Percentiles rank a stretch among this genome's conserved stretches.
Conservation (phyloP, 306 rosid species). For the Abrus precatorius region DNA sequence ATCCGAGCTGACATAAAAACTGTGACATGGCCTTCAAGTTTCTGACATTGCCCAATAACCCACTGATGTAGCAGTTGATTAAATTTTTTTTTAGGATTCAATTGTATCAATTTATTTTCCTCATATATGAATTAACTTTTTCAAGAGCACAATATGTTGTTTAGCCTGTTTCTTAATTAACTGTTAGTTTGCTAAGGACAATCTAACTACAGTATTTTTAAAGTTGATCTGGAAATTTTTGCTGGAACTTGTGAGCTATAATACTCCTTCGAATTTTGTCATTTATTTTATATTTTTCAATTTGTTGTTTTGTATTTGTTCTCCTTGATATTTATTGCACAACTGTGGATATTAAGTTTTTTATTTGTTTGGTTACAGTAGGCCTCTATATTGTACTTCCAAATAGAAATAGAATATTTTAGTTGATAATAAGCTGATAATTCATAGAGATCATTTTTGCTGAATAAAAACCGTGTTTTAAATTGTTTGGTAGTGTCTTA, state of each 20-base stretch:
- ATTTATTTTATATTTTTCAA: not conserved
- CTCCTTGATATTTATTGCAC: slow-evolving; percentile 6
- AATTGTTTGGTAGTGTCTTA: not conserved
- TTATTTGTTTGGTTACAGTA: slow-evolving; percentile 12
- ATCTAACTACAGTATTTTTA: slow-evolving; percentile 16
- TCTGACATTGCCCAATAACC: not conserved
- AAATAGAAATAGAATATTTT: slow-evolving; percentile 8
- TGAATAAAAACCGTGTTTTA: not conserved
- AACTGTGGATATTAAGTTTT: not conserved
- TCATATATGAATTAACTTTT: not conserved
- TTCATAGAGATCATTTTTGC: not conserved
- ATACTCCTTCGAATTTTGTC: not conserved
- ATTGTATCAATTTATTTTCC: slow-evolving; percentile 18
- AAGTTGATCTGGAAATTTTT: slow-evolving; percentile 20
- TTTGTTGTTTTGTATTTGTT: not conserved
- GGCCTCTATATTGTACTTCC: slow-evolving; percentile 4
- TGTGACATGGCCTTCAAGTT: not conserved
- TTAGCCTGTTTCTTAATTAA: slow-evolving; percentile 20
- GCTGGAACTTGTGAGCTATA: slow-evolving; percentile 11
- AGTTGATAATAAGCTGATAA: not conserved
- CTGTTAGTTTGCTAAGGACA: slow-evolving; percentile 4
- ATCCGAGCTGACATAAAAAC: not conserved
- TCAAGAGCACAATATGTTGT: slow-evolving; percentile 1
- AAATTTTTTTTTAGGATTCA: slow-evolving; percentile 17
- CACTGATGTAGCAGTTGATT: slow-evolving; percentile 13